Base-by-base conservation (phyloP, 768 basidiomycete species). In the Rhodotorula kratochvilovae region DNA sequence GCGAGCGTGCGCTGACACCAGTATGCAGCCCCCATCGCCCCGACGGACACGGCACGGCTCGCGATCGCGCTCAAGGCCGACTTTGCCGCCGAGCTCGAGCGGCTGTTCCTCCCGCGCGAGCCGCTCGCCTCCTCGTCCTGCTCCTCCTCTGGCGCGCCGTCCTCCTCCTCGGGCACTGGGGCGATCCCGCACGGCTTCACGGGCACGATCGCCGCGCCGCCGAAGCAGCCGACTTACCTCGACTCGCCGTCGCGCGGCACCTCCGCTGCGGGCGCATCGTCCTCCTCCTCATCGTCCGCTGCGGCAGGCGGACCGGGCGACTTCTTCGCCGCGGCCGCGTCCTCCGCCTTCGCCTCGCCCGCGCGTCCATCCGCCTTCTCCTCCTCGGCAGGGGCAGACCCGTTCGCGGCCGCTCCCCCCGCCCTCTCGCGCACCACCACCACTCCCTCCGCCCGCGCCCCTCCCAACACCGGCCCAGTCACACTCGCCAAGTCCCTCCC, bases 401-500 rank as follows among this genome's bases (percentile, higher is more conserved):
- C 13, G 0, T 46, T 23, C 29, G 23, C 46, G 5, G 15, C 27
- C 21, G 13, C 45, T 17, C 35, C 46, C 5, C 39, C 43, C 11
- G 57, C 53, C 54, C 55, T 39, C 13, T 6, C 8, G 39, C 43
- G 63, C 27, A 31, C 48, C 6, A 13, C 57, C 8, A 8, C 19
- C n/a, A 36, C 8, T 39, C 6, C 39, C 39, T 7, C 39, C 39
- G 13, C 39, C 39, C 39, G 39, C 39, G 46, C 48, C 10, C 29
- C 3, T n/a, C n/a, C n/a, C n/a, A n/a, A n/a, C 51, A 12, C 23
- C 21, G 1, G 54, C 4, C 33, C 43, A 23, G n/a, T 33, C 6
- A 57, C 70, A 15, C 61, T 75, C 0, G 29, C 70, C 21, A 62
- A 61, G 42, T 68, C 66, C 6, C 68, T 75, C 23, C 74, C 74